A percentile compares a stretch with the other conserved stretches of the same genome.
phyloP scores from a whole-genome alignment of 768 basidiomycete genomes.

The Mycena alexandri region DNA sequence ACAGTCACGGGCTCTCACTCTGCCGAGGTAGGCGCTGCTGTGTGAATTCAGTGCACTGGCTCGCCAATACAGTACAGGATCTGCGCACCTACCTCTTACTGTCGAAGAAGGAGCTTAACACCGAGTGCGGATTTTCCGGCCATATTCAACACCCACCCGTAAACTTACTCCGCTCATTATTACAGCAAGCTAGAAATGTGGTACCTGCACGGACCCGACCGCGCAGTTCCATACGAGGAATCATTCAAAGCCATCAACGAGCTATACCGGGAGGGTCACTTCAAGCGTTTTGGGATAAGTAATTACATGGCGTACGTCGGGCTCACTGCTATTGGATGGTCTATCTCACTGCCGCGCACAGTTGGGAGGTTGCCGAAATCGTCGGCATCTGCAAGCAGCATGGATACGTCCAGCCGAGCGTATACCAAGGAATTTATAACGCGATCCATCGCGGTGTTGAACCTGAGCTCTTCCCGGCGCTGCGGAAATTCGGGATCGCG shows the following conservation, averaged over 20 bases:
- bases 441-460: constrained; percentile 56
- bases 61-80: constrained; percentile 43
- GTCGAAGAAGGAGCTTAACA: constrained; percentile 60
- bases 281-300: constrained; percentile 72
- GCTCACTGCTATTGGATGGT: constrained; percentile 11
- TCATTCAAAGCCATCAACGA: constrained; percentile 67
- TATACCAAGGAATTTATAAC: constrained; percentile 64
- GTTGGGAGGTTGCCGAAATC: constrained; percentile 78
- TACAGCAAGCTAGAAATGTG: constrained; percentile 60
- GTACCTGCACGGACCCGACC: constrained; percentile 74
- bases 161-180: not conserved
- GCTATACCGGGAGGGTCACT: constrained; percentile 67
- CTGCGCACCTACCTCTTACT: constrained; percentile 58
- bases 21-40: not conserved
- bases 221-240: constrained; percentile 66
- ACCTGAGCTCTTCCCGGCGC: constrained; percentile 65
- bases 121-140: constrained; percentile 50
- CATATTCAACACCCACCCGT: not conserved
- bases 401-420: constrained; percentile 65
- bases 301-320: constrained; percentile 64
- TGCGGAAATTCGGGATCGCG: constrained; percentile 68
- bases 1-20: constrained; percentile 19
- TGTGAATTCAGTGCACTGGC: not conserved
- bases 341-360: constrained; percentile 29
- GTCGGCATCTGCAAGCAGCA: constrained; percentile 67